Evolutionary conservation across 768 basidiomycete genomes (phyloP), one percentile per base, ranked within the genome.

Genomic region (Russula brevipes): DNA sequence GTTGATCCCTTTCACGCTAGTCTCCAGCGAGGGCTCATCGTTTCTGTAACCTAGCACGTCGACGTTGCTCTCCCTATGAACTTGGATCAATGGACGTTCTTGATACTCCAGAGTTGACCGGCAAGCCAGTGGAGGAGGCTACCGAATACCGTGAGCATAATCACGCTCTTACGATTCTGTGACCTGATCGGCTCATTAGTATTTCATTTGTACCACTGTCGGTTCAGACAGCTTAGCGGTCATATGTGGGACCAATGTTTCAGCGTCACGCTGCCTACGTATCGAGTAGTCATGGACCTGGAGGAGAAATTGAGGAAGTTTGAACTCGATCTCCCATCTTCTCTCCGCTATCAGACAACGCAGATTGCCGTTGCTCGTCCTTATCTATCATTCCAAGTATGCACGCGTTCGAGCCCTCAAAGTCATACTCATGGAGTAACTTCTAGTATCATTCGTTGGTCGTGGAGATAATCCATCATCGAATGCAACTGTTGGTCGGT

Each of bases 191-290:
- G 10, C 39, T 14, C 31, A 19, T 33, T 47, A 70, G 69, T 63
- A 17, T 70, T 47, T 56, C 69, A 63, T 39, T 7, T 70, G 3
- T 62, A 61, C 50, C 58, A 66, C n/a, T 50, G 41, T 31, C 57
- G 63, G 41, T 45, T 62, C 19, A n/a, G 47, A 12, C 57, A 47
- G 55, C 38, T 70, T 19, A 19, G 19, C 3, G 69, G 69, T 2
- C 62, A 36, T 10, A 62, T 70, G 38, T 70, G 69, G 69, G 69
- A 70, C 50, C 59, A 61, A 39, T 70, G 69, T 58, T 70, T 70
- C 58, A 31, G 67, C 36, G 50, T 66, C 56, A 49, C 57, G 6
- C n/a, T 63, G 33, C 69, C 69, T 14, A 68, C 69, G 1, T 70
- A 70, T 59, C 63, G 56, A 9, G 47, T 45, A 19, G 64, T 70